phyloP scores from a whole-genome alignment of 148 eudicot species.

The Silene uniflora region DNA sequence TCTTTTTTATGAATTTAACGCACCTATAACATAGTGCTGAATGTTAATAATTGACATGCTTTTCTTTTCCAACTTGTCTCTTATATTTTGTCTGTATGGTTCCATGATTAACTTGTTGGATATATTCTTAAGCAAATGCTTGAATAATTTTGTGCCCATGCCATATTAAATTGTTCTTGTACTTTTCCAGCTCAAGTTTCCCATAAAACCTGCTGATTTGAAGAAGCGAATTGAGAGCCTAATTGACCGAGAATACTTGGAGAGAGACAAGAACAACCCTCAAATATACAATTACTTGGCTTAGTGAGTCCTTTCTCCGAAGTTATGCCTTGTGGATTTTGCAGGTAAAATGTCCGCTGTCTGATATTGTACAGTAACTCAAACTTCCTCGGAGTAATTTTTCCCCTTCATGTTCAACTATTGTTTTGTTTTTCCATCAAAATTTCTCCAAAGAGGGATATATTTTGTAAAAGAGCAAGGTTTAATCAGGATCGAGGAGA shows the following conservation, averaged over 20 bases:
- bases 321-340: conserved; percentile 19
- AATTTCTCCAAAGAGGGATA: conserved; percentile 10
- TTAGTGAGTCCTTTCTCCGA: conserved; percentile 27
- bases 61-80: not conserved
- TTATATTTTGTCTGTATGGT: too few relatives aligned
- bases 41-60: not conserved
- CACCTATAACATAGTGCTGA: not conserved
- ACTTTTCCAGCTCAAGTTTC: conserved; percentile 79
- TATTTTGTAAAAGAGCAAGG: conserved; percentile 13
- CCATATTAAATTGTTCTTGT: not conserved
- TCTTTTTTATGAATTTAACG: not conserved
- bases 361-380: conserved; percentile 30
- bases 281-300: conserved; percentile 98
- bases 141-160: not conserved
- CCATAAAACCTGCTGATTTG: conserved; percentile 92
- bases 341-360: conserved; percentile 16
- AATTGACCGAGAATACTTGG: conserved; percentile 90
- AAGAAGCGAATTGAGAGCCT: conserved; percentile 98
- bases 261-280: conserved; percentile 91
- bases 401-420: conserved; percentile 5
- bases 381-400: not conserved
- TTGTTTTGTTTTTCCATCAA: not conserved
- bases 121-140: not conserved
- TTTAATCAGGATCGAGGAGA: conserved; percentile 9
- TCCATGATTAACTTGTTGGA: not conserved